A percentile compares a stretch with the other conserved stretches of the same genome.
Conservation (phyloP, 2,329 filamentous ascomycete genomes). For the Colletotrichum liriopes region DNA sequence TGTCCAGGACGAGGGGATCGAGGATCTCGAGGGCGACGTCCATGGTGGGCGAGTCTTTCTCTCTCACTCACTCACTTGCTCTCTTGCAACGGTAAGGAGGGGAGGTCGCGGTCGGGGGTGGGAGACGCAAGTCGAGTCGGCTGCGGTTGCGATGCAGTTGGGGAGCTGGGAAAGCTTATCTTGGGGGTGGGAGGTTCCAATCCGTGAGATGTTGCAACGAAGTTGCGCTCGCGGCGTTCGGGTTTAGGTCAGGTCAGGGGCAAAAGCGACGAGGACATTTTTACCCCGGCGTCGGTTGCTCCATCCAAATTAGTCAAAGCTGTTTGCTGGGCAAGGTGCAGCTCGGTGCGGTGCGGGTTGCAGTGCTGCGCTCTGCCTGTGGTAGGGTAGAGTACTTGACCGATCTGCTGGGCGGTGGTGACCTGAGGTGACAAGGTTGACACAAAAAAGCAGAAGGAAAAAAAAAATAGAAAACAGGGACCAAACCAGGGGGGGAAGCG, state of each 20-base stretch:
- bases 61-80: not conserved
- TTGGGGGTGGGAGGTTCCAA: not conserved
- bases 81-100: not conserved
- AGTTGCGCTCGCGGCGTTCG: slow-evolving; percentile 14
- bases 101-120: not conserved
- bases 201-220: slow-evolving; percentile 3
- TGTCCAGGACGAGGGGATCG: slow-evolving; percentile 59
- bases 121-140: not conserved
- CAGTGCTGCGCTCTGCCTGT: not conserved
- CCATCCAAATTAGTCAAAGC: slow-evolving; percentile 6
- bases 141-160: not conserved
- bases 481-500: not conserved
- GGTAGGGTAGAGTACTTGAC: too few relatives aligned
- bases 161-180: not conserved
- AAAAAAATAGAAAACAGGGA: slow-evolving; percentile 10
- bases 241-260: slow-evolving; percentile 6
- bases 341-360: not conserved
- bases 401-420: not conserved
- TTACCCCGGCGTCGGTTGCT: not conserved
- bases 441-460: not conserved
- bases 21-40: slow-evolving; percentile 58
- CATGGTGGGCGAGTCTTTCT: slow-evolving; percentile 48
- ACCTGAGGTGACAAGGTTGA: not conserved
- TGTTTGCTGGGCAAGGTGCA: not conserved
- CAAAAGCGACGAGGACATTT: slow-evolving; percentile 4